Base-by-base conservation (phyloP, 2,329 filamentous ascomycete genomes). In the Periglandula ipomoeae region DNA sequence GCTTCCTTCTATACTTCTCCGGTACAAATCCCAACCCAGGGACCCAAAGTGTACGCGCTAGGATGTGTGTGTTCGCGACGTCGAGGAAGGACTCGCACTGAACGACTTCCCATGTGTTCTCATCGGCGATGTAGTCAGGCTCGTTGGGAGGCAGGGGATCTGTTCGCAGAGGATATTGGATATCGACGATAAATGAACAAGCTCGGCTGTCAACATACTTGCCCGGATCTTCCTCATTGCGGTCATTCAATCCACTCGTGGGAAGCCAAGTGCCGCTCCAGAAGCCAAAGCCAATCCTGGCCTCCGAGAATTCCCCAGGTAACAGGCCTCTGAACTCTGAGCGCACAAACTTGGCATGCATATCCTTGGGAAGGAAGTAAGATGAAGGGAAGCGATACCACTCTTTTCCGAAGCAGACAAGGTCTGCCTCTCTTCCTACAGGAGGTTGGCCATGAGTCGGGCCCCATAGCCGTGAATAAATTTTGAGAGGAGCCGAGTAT, bases 351-450 rank as follows among this genome's bases (percentile, higher is more conserved):
- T 93, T 95, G 58, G 87, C 85, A 55, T 80, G 84, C 72, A 93
- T 87, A 44, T 81, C 78, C n/a, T 82, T 73, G 0, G 93, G 91
- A 3, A 98, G 73, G 63, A 93, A 89, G 70, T 89, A 97, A 0
- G 90, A 94, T 1, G 87, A 91, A 1, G 93, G 91, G 62, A 96
- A 97, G 32, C 93, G 87, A 65, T 98, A 96, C 93, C 93, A 98
- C 63, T 98, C 93, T 64, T 97, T 98, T 24, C 88, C 89, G 35
- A 95, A 79, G 64, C 93, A 98, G 3, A 98, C 80, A 17, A 75
- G 82, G 53, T 88, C 84, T 15, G 83, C 86, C 2, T 70, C 63
- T 0, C 70, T 66, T 2, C 80, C 77, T 5, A 86, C 57, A 13
- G 73, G 9, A n/a, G 40, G 13, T 19, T 50, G 59, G 40, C 70